Evolutionary conservation across 495 filamentous ascomycete genomes (phyloP), one percentile per base, ranked within the genome.

Genomic region (Apiosordaria backusii): DNA sequence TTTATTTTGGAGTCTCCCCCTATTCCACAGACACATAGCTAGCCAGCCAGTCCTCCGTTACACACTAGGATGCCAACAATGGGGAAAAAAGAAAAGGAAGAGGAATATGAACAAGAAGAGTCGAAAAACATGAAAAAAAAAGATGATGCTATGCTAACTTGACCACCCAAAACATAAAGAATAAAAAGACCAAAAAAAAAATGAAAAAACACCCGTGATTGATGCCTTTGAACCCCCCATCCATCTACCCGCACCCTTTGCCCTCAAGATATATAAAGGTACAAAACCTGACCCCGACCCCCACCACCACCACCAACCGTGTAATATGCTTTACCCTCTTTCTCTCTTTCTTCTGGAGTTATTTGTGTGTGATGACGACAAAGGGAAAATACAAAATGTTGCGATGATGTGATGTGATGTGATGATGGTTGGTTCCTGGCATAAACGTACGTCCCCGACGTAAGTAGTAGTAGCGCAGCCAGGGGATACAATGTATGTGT

Each of bases 281-380:
- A 54, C 50, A 18, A 54, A 15, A 50, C 40, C 40, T 16, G 16
- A 50, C 6, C 16, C 7, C 40, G 7, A 50, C 40, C 7, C 40
- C 40, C 40, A 50, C 60, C 35, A 18, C 22, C 64, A 60, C 26
- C 53, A 67, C n/a, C n/a, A n/a, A 10, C 35, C 35, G 35, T 45
- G 10, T 45, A 45, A 13, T 13, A 45, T 45, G 59, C 29, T 27
- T 35, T 15, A 60, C 0, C 15, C 21, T 53, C 16, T 22, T 50
- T 40, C 19, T 50, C 54, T 50, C 3, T 21, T 61, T n/a, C 10
- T 13, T 29, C 29, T 15, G 9, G 35, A 45, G 22, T n/a, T 55
- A n/a, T 55, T 55, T 55, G 53, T 55, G 52, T n/a, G 16, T 55
- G 24, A 22, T 61, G 50, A 61, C 60, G n/a, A n/a, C n/a, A n/a